phyloP scores from a whole-genome alignment of 83 land plant genomes.

The Isoetes engelmannii region DNA sequence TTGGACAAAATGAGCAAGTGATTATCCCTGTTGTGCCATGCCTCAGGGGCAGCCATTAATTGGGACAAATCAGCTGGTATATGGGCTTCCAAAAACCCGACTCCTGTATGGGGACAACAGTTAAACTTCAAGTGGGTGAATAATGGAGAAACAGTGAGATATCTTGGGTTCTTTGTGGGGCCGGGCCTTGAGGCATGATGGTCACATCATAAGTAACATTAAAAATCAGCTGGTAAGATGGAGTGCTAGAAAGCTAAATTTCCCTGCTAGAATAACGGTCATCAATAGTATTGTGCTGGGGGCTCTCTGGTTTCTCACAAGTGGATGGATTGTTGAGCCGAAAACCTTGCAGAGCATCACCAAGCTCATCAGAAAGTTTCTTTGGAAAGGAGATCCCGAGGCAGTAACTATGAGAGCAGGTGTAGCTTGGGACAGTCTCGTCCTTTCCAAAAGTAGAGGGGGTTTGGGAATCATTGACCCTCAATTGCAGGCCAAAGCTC shows the following conservation, averaged over 20 bases:
- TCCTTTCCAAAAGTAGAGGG: not conserved
- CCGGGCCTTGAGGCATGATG: not conserved
- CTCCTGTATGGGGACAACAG: not conserved
- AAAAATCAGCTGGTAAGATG: not conserved
- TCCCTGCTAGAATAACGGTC: too few relatives aligned
- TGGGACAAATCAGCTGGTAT: too few relatives aligned
- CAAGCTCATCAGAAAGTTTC: not conserved
- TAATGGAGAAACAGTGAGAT: not conserved
- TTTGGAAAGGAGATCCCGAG: slow-evolving; percentile 10
- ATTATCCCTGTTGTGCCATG: not conserved
- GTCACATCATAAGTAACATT: not conserved
- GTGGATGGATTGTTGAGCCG: not conserved
- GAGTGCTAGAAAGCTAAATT: not conserved
- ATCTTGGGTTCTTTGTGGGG: not conserved
- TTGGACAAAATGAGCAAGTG: not conserved
- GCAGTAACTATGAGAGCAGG: slow-evolving; percentile 4
- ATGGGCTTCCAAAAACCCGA: not conserved
- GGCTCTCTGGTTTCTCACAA: slow-evolving; percentile 10
- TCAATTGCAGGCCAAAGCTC: not conserved
- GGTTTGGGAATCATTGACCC: slow-evolving; percentile 9
- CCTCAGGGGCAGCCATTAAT: too few relatives aligned
- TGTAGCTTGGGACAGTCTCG: slow-evolving; percentile 15
- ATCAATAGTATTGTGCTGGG: not conserved
- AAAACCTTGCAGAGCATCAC: not conserved
- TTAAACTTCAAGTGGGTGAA: not conserved